Evolutionary conservation across 2,329 filamentous ascomycete species (phyloP).

Genomic region (Alternaria sp.): DNA sequence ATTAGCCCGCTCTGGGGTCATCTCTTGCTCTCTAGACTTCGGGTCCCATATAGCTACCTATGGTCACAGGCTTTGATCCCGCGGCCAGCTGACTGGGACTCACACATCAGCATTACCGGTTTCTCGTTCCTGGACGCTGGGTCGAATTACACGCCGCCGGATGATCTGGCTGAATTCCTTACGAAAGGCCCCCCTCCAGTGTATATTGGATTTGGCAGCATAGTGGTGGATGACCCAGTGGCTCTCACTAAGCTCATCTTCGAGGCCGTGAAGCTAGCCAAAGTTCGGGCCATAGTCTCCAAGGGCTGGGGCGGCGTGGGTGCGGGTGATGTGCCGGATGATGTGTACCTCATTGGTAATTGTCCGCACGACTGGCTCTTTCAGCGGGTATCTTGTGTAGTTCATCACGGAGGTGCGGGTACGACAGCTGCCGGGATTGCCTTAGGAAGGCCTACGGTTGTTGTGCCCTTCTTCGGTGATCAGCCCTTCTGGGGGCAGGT

Average conservation of each 20-base stretch:
- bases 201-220: constrained; percentile 65
- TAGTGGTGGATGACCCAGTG: constrained; percentile 60
- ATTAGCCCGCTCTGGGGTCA: constrained; percentile 49
- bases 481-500: constrained; percentile 61
- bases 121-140: constrained; percentile 53
- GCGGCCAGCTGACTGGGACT: constrained; percentile 29
- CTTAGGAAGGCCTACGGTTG: constrained; percentile 59
- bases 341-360: constrained; percentile 61
- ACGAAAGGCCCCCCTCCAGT: constrained; percentile 58
- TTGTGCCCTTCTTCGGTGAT: constrained; percentile 67
- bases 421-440: constrained; percentile 63
- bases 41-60: constrained; percentile 55
- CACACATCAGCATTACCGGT: constrained; percentile 50
- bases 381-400: constrained; percentile 60
- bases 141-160: constrained; percentile 50
- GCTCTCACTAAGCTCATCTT: constrained; percentile 55
- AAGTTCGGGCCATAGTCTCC: constrained; percentile 59
- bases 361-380: constrained; percentile 65
- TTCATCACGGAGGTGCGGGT: constrained; percentile 67
- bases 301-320: constrained; percentile 60
- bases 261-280: constrained; percentile 51
- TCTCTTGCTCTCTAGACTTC: constrained; percentile 46
- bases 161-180: constrained; percentile 54
- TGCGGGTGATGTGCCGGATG: constrained; percentile 38
- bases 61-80: constrained; percentile 53